Conservation (phyloP, 2,329 filamentous ascomycete species). For the Chaetomiaceae sp. region DNA sequence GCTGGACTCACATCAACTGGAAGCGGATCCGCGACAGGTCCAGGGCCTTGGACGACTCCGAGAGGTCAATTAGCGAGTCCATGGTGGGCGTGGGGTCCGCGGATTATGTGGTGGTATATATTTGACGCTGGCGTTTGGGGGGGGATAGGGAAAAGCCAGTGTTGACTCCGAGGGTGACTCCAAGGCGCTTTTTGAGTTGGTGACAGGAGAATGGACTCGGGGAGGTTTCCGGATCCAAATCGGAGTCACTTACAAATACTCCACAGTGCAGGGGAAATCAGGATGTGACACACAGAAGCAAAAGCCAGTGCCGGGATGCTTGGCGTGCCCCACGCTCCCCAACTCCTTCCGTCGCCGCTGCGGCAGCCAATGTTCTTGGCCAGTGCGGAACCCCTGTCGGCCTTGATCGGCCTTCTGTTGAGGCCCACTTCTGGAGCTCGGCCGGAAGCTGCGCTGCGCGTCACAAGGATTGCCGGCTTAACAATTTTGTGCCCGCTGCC, state of each 20-base stretch:
- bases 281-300: slow-evolving; percentile 9
- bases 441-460: neutral
- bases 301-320: neutral
- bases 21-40: slow-evolving; percentile 90
- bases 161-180: neutral
- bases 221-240: neutral
- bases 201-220: too few relatives aligned
- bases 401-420: neutral
- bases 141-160: neutral
- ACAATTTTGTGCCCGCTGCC: slow-evolving; percentile 10
- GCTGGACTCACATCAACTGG: slow-evolving; percentile 71
- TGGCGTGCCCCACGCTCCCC: neutral
- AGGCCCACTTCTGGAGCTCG: neutral
- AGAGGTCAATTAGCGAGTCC: slow-evolving; percentile 87
- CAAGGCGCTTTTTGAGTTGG: neutral
- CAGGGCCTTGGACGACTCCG: slow-evolving; percentile 76
- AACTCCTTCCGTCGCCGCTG: neutral
- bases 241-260: too few relatives aligned
- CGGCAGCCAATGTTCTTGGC: too few relatives aligned
- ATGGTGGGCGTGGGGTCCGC: slow-evolving; percentile 43
- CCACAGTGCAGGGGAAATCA: too few relatives aligned
- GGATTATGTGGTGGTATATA: neutral
- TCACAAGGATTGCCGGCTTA: slow-evolving; percentile 12
- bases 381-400: neutral
- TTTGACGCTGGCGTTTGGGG: neutral